These are phyloP conservation scores for Pleurotus salmoneostramineus DNA, from an alignment of 768 basidiomycete species.

Conservation along the genomic window DNA sequence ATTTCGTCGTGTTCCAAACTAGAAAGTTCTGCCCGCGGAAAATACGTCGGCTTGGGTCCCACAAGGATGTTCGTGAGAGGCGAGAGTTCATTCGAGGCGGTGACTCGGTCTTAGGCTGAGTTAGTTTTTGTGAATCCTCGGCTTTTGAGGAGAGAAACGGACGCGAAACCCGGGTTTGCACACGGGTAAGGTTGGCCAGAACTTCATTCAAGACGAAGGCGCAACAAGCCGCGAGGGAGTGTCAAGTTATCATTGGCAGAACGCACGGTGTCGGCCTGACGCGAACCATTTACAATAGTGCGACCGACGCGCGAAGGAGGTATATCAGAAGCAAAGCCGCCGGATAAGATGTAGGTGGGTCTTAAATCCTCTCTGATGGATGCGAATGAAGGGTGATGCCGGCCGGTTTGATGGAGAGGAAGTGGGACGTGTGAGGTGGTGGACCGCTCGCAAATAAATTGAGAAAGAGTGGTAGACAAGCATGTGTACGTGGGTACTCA, in stretches of 20 bases:
- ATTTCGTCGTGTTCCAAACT: no score
- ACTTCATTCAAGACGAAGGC: no score
- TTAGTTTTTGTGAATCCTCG: not conserved
- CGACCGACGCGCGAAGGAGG: no score
- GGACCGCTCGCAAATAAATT: not conserved
- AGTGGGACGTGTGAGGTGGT: not conserved
- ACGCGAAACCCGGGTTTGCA: not conserved
- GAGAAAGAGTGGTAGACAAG: not conserved
- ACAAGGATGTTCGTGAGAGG: constrained; percentile 5
- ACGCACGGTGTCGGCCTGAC: not conserved
- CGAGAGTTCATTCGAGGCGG: not conserved
- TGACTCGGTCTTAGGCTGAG: not conserved
- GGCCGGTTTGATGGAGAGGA: constrained; percentile 1
- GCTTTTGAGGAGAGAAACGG: not conserved
- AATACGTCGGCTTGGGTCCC: not conserved
- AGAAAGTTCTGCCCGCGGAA: not conserved
- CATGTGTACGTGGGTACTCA: constrained; percentile 2
- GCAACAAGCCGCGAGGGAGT: no score
- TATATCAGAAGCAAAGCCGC: no score
- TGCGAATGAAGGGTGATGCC: not conserved
- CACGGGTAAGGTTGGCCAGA: not conserved
- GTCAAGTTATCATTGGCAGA: no score
- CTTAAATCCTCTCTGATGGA: not conserved
- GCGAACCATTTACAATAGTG: not conserved
- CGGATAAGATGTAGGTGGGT: not conserved